Base-by-base conservation (phyloP, 176 grass and related monocot species). In the Ampelocalamus luodianensis region DNA sequence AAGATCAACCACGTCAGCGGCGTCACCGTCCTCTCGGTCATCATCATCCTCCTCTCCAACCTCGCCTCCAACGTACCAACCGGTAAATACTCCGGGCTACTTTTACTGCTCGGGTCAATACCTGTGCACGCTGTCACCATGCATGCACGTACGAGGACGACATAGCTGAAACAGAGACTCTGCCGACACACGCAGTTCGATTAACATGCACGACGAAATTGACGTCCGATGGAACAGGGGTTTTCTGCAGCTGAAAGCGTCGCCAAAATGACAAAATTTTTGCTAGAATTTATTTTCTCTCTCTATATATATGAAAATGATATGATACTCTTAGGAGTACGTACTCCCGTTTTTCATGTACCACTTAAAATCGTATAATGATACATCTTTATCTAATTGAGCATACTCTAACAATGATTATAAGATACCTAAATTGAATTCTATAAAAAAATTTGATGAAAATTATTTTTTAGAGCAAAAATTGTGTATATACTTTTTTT, bases 41-140 rank as follows among this genome's bases (percentile, higher is more conserved):
- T 99, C 73, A 73, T 99, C 64, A 80, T 99, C 39, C 29, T 99
- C 46, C 93, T 99, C 80, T 99, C 96, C 75, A 99, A 99, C 80
- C 86, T 99, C 12, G 96, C 96, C 17, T 99, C 96, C 68, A 99
- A 99, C 54, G 96, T 99, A 13, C 96, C 96, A n/a, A 99, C 96
- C 5, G 96, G 96, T 98, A 64, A 70, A 63, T 22, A 27, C 24
- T 2, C n/a, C 60, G 6, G 23, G 4, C 23, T 60, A 26, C n/a
- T 55, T 22, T 55, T 55, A 20, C 63, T 60, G 34, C 23, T 4
- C 44, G 44, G 3, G 1, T 40, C 38, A 67, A 23, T 75, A 84
- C 56, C 55, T 17, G 27, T 45, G 29, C 48, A 36, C 38, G 45
- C 48, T 1, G 8, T 7, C 36, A 29, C 6, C 53, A 29, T 32